Evolutionary conservation across 2,329 filamentous ascomycete genomes (phyloP), one percentile per base, ranked within the genome.

Genomic region (Dendrostoma leiphaemia): DNA sequence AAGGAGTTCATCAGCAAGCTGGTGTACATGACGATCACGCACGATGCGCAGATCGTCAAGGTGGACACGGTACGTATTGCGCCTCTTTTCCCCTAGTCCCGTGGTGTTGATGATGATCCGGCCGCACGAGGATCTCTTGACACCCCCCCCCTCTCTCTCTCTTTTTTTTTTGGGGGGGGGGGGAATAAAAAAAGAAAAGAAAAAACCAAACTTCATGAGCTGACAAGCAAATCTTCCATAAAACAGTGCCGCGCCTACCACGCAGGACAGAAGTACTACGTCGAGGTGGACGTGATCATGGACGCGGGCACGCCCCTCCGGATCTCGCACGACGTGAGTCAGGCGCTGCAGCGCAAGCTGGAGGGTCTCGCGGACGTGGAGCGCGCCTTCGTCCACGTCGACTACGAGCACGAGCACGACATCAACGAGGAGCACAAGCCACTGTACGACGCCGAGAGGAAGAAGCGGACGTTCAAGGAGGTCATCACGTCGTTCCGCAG

Each of bases 241-340:
- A 41, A 23, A 21, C 44, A 73, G 69, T 81, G 78, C 65, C 77
- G 79, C 51, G 82, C 82, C 4, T 85, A 85, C 63, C 81, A 85
- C 61, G 80, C 81, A 0, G 82, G 83, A 0, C 80, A 84, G 59
- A 75, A 78, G 35, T 82, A 83, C 60, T 85, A 84, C 59, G 82
- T 84, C 17, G 82, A 85, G 60, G 77, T 85, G 4, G 82, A 85
- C 61, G 75, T 85, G 48, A 76, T 85, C 48, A 82, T 85, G 73
- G 76, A 83, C 61, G 78, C 78, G 57, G 69, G 74, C 4, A 72
- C 76, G 2, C 79, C 78, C 6, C 69, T 85, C 24, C 79, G 75
- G 56, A 70, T 83, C 48, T 81, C 81, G 2, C 82, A 85, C 60
- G 82, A 85, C 59, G 78, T 85, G 24, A 79, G 78, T 21, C 82